These are phyloP conservation scores for Sonneratia alba DNA, from an alignment of 345 rosid genomes.

Conservation along the genomic window DNA sequence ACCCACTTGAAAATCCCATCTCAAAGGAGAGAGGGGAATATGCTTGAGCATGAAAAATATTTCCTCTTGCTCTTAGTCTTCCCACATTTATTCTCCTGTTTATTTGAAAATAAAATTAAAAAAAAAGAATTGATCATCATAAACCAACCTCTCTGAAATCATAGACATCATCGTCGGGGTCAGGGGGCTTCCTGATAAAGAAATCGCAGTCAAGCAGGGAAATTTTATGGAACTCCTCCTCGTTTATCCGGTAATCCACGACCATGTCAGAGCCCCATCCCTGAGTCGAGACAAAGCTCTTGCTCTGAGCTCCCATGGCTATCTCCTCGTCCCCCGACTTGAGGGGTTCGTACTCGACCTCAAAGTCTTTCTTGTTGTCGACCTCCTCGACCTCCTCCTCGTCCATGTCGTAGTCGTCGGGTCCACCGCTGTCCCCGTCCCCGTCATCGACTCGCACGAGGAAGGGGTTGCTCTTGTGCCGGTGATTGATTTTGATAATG, in stretches of 20 bases:
- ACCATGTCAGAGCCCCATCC: slow-evolving; percentile 89
- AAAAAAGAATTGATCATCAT: not conserved
- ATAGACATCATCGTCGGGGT: slow-evolving; percentile 84
- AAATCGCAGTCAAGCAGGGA: slow-evolving; percentile 83
- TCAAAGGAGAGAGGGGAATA: no score
- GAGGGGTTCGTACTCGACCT: slow-evolving; percentile 73
- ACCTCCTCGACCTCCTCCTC: slow-evolving; percentile 82
- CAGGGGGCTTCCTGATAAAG: slow-evolving; percentile 90
- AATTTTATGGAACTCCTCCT: slow-evolving; percentile 83
- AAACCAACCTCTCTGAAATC: slow-evolving; percentile 80
- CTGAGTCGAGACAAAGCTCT: slow-evolving; percentile 59
- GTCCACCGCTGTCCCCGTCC: slow-evolving; percentile 54
- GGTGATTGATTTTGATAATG: slow-evolving; percentile 19
- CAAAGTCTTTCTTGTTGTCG: slow-evolving; percentile 86
- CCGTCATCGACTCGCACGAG: slow-evolving; percentile 59
- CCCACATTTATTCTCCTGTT: not conserved
- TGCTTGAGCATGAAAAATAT: no score
- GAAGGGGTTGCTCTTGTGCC: slow-evolving; percentile 24
- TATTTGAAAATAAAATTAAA: not conserved
- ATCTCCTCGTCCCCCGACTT: slow-evolving; percentile 50
- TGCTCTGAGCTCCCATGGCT: slow-evolving; percentile 49
- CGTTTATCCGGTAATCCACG: slow-evolving; percentile 83
- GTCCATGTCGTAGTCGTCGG: slow-evolving; percentile 72
- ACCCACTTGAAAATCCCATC: no score
- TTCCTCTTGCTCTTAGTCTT: no score